Conservation (phyloP, 192 early-diverging fungal genomes). For the Podila horticola region DNA sequence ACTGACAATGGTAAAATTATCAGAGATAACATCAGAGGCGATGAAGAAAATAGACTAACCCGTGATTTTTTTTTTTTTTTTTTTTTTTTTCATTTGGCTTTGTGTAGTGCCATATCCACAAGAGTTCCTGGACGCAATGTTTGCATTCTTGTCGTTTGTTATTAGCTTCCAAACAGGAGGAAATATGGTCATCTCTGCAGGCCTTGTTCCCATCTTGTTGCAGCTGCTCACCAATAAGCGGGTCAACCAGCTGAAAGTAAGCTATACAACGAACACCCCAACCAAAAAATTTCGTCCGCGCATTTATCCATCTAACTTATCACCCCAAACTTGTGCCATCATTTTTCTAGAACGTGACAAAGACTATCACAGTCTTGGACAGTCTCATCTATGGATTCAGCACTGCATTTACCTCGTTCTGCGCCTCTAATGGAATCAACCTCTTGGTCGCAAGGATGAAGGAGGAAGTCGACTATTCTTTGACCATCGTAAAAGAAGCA, state of each 20-base stretch:
- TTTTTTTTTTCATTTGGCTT: not conserved
- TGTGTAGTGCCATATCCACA: conserved; percentile 55
- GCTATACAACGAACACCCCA: not conserved
- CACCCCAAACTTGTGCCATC: not conserved
- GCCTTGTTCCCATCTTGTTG: conserved; percentile 85
- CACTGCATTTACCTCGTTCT: conserved; percentile 83
- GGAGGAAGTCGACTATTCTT: conserved; percentile 66
- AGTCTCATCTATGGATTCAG: conserved; percentile 81
- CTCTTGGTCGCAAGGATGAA: conserved; percentile 84
- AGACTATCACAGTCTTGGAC: conserved; percentile 83
- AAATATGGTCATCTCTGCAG: conserved; percentile 91
- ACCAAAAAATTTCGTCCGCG: not conserved
- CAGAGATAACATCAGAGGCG: not conserved
- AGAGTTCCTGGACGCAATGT: conserved; percentile 88
- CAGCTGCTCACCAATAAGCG: conserved; percentile 75
- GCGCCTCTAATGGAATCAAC: conserved; percentile 83
- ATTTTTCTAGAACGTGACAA: conserved; percentile 65
- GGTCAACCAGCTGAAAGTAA: conserved; percentile 68
- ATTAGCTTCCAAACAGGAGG: conserved; percentile 85
- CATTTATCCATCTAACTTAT: not conserved
- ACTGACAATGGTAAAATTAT: conserved; percentile 40
- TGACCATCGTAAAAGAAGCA: conserved; percentile 37
- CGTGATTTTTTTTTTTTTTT: not conserved
- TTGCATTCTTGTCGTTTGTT: conserved; percentile 80
- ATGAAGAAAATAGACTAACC: too few relatives aligned